A percentile compares a stretch with the other conserved stretches of the same genome.
phyloP scores from a whole-genome alignment of 495 filamentous ascomycete species.

The Penicillium bovifimosum region DNA sequence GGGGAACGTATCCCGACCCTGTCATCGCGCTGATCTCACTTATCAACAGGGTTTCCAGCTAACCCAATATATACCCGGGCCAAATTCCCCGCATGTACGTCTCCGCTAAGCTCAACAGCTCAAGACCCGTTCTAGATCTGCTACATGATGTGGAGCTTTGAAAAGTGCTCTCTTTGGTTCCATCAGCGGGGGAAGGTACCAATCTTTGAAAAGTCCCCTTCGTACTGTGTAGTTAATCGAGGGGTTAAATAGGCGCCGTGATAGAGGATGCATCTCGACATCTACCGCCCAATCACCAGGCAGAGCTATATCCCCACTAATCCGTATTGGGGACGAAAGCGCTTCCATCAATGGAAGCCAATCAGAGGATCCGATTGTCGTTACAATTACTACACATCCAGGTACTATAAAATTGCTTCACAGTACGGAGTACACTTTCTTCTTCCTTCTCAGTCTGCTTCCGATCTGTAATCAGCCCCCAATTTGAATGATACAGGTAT shows the following conservation, averaged over 20 bases:
- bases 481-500: not conserved
- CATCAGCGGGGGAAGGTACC: too few species aligned
- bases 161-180: too few species aligned
- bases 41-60: not conserved
- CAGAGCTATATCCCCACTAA: not conserved
- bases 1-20: not conserved
- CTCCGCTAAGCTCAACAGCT: not conserved
- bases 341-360: not conserved
- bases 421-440: not conserved
- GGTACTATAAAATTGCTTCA: not conserved
- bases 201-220: not conserved
- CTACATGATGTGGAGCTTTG: not conserved
- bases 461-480: not conserved
- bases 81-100: not conserved
- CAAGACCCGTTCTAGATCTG: not conserved
- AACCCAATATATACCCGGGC: not conserved
- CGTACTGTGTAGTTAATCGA: not conserved
- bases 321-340: slow-evolving; percentile 3
- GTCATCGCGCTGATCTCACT: not conserved
- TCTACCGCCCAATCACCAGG: slow-evolving; percentile 1
- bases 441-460: too few species aligned
- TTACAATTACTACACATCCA: too few species aligned
- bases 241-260: slow-evolving; percentile 3
- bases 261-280: slow-evolving; percentile 2
- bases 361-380: not conserved